Evolutionary conservation across 2,329 filamentous ascomycete species (phyloP).

Genomic region (Trichoderma pleuroti): DNA sequence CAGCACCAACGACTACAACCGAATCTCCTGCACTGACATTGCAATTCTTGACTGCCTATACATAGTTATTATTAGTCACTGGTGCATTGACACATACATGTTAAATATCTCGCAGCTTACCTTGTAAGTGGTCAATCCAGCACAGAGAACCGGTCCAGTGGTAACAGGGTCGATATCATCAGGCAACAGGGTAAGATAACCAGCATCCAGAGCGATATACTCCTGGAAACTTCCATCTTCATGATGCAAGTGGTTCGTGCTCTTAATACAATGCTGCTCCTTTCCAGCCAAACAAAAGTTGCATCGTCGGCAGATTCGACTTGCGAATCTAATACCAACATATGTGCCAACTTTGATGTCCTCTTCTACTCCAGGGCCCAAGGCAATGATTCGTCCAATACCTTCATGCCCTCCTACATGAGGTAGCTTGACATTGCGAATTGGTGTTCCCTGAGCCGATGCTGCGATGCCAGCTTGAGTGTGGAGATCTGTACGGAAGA

Average conservation of each 20-base stretch:
- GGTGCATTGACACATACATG: rapidly evolving
- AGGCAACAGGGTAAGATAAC: slow-evolving; percentile 14
- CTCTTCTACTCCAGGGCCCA: slow-evolving; percentile 19
- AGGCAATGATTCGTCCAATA: slow-evolving; percentile 18
- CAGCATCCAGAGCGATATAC: slow-evolving; percentile 20
- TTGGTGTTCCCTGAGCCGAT: slow-evolving; percentile 13
- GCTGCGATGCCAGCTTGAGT: slow-evolving; percentile 20
- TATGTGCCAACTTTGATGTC: slow-evolving; percentile 19
- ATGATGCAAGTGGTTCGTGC: slow-evolving; percentile 23
- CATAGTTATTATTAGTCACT: neutral
- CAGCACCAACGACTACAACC: slow-evolving; percentile 20
- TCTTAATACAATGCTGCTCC: slow-evolving; percentile 22
- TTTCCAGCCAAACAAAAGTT: slow-evolving; percentile 20
- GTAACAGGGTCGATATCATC: slow-evolving; percentile 21
- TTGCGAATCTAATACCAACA: slow-evolving; percentile 20
- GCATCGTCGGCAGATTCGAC: slow-evolving; percentile 19
- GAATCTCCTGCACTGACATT: slow-evolving; percentile 22
- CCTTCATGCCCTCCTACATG: slow-evolving; percentile 22
- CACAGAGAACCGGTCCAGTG: slow-evolving; percentile 20
- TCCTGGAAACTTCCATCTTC: slow-evolving; percentile 23
- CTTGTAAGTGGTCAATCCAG: slow-evolving; percentile 23
- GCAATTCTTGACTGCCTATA: slow-evolving; percentile 22
- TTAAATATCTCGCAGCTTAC: neutral
- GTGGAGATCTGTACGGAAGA: slow-evolving; percentile 18
- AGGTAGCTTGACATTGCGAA: slow-evolving; percentile 21